Evolutionary conservation across 192 early-diverging fungal genomes (phyloP), one percentile per base, ranked within the genome.

Genomic region (Phlyctochytrium arcticum): DNA sequence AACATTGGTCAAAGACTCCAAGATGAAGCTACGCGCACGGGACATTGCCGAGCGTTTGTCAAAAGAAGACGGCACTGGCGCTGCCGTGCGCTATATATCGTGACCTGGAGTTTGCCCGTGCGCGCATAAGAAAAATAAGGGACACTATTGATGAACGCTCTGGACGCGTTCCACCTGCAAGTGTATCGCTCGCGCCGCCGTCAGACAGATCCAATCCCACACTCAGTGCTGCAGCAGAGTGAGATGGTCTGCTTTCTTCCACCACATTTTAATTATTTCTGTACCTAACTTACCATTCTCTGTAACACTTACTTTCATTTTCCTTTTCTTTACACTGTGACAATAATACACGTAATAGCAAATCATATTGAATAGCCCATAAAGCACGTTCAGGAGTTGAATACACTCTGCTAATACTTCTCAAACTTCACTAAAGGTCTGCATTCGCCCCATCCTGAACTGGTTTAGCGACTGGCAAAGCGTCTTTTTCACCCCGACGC

Each of bases 41-140:
- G 34, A 47, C 27, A 70, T 85, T 3, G 87, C 81, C 6, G 79
- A 75, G 33, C 75, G 70, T 36, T 88, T 90, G 49, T 67, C 75
- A 8, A 17, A 51, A 47, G 88, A 90, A 62, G 71, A 84, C 57
- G 88, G 88, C 36, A 77, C 84, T 3, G 67, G 54, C 4, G 75
- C 65, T 7, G 88, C 88, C 2, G 77, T 87, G 8, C 31, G 74
- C 67, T 69, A 74, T 89, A 21, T 89, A 88, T 56, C 74, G 84
- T 39, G 84, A 89, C 67, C 65, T 89, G 36, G 75, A 72, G 6
- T 58, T 77, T 34, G 81, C 85, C 3, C 60, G 50, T 19, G 19
- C 9, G 17, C 9, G 31, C 2, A 36, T 31, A n/a, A 44, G 21
- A 44, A 12, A 44, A n/a, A 19, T 44, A 44, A 44, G 21, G 21